Base-by-base conservation (phyloP, 176 grass and related monocot genomes). In the Elaeis guineensis region DNA sequence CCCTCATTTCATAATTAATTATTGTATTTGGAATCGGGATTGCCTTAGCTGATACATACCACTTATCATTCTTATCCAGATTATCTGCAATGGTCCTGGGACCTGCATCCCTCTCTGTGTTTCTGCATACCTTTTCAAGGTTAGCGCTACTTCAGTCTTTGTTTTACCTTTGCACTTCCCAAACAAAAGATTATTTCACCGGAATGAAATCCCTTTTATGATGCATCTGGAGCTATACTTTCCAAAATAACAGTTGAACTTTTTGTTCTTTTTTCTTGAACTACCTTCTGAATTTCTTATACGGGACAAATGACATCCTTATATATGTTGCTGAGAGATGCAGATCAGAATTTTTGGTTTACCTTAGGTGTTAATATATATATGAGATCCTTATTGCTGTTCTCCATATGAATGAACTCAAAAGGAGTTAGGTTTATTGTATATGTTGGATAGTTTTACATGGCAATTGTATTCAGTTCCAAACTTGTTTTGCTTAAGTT, bases 81-180 rank as follows among this genome's bases (percentile, higher is more conserved):
- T 91, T 61, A 85, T 97, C 61, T 97, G 93, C 59, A 91, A 97
- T 70, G 87, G 93, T 75, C 93, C 93, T 60, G 84, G 87, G 44
- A 91, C 92, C 49, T 91, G 84, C 73, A 80, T 97, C 66, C 84
- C 92, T 62, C 67, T 97, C 2, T 97, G 92, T 75, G 56, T 64
- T 21, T 89, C 69, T 57, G 87, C 92, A 66, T 97, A 82, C 22
- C 6, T 97, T 75, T 63, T 89, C 16, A 91, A 91, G 92, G 92
- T 97, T 78, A 4, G 58, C 30, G 21, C 19, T 63, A 52, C 5
- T 32, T 35, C 32, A 35, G 7, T 35, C 32, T 11, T 51, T 25
- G 50, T 51, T 17, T 51, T 55, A 15, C 26, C 54, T 26, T 67
- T 55, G 9, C 21, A 4, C 23, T 23, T 23, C 23, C 23, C 23